These are phyloP conservation scores for Talaromyces proteolyticus DNA, from an alignment of 495 filamentous ascomycete genomes.

Conservation along the genomic window DNA sequence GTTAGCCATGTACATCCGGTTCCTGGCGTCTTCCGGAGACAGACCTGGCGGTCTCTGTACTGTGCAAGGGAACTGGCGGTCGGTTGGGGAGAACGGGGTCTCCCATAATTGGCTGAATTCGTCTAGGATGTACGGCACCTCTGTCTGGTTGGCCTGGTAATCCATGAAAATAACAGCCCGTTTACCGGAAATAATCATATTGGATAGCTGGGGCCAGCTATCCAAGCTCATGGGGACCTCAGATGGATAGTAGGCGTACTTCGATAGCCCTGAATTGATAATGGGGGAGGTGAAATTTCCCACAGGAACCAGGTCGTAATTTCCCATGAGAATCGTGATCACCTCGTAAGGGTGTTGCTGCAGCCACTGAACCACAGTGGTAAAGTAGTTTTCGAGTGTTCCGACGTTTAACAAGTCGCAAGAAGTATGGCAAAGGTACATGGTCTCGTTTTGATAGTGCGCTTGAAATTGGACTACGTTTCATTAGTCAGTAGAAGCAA, in stretches of 20 bases:
- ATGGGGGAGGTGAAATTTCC: constrained; percentile 55
- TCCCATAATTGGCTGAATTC: constrained; percentile 65
- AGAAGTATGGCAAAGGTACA: constrained; percentile 67
- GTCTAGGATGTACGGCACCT: constrained; percentile 62
- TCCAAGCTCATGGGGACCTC: constrained; percentile 61
- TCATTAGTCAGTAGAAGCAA: not conserved
- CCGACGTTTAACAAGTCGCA: constrained; percentile 79
- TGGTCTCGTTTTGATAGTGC: constrained; percentile 57
- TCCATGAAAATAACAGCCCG: constrained; percentile 67
- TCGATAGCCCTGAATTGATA: constrained; percentile 58
- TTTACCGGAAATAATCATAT: constrained; percentile 66
- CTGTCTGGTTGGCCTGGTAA: constrained; percentile 76
- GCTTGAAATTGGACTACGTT: constrained; percentile 72
- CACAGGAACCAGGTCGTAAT: constrained; percentile 63
- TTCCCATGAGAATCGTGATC: constrained; percentile 84
- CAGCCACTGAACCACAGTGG: constrained; percentile 67
- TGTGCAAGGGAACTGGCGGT: constrained; percentile 53
- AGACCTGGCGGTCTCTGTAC: constrained; percentile 57
- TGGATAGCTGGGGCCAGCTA: constrained; percentile 79
- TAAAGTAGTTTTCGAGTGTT: constrained; percentile 68
- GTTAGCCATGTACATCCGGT: constrained; percentile 81
- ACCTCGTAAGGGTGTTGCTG: constrained; percentile 76
- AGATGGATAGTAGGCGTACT: constrained; percentile 66
- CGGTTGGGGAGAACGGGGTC: constrained; percentile 58
- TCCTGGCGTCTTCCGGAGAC: constrained; percentile 37